Evolutionary conservation across 169 alveolate genomes (phyloP).

Genomic region (Cryptosporidium baileyi): DNA sequence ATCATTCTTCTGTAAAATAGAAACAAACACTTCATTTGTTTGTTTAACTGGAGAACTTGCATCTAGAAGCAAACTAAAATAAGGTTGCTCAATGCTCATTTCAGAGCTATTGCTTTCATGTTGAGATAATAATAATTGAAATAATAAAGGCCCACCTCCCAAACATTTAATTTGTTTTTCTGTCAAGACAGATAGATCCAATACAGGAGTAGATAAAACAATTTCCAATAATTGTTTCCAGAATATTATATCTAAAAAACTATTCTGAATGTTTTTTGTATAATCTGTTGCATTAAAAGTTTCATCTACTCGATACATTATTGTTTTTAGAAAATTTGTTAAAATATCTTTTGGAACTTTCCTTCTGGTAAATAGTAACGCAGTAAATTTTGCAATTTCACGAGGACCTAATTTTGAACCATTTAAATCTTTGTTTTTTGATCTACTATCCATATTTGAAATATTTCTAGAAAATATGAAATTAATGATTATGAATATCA

Average conservation of each 20-base stretch:
- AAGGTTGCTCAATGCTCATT: not conserved
- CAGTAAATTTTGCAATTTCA: constrained; percentile 38
- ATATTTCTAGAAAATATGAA: constrained; percentile 28
- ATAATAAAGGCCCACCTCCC: constrained; percentile 51
- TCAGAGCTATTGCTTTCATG: not conserved
- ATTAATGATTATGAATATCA: constrained; percentile 33
- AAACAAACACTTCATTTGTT: constrained; percentile 1
- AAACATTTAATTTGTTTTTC: constrained; percentile 17
- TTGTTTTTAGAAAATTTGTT: constrained; percentile 20
- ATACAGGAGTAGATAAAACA: constrained; percentile 12
- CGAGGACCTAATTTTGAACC: constrained; percentile 23
- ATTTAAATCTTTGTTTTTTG: constrained; percentile 4
- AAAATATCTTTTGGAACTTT: constrained; percentile 24
- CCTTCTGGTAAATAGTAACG: constrained; percentile 24
- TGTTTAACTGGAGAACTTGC: not conserved
- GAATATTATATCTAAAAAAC: constrained; percentile 25
- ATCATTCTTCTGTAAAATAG: constrained; percentile 2
- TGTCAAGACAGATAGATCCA: constrained; percentile 46
- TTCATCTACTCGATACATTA: constrained; percentile 55
- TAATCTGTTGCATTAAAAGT: not conserved
- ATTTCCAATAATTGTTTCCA: constrained; percentile 55
- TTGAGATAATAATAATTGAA: constrained; percentile 23
- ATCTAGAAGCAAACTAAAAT: not conserved
- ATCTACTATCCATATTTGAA: not conserved
- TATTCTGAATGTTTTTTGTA: not conserved